These are phyloP conservation scores for Medicago ruthenica DNA, from an alignment of 306 rosid genomes.

Conservation along the genomic window DNA sequence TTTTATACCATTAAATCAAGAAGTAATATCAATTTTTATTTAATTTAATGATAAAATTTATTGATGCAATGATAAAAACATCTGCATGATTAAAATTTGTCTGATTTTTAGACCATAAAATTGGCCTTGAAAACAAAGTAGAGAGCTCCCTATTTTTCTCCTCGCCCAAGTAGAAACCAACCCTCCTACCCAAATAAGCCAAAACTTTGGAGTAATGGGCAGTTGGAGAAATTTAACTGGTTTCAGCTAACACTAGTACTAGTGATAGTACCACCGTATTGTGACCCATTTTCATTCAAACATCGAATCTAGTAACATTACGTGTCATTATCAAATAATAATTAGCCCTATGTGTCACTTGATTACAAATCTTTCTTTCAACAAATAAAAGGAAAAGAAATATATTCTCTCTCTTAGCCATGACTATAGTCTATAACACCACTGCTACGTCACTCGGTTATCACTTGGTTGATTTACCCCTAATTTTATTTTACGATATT, in stretches of 20 bases:
- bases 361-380: conserved; percentile 3
- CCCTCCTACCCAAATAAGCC: background rate
- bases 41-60: too few species aligned
- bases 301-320: conserved; percentile 42
- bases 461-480: too few species aligned
- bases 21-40: too few species aligned
- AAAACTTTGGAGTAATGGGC: background rate
- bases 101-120: too few species aligned
- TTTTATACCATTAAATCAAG: too few species aligned
- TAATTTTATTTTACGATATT: too few species aligned
- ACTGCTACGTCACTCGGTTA: too few species aligned
- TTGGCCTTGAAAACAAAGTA: too few species aligned
- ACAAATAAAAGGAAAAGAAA: conserved; percentile 5
- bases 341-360: conserved; percentile 41
- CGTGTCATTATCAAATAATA: conserved; percentile 38
- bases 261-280: background rate
- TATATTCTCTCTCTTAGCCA: background rate
- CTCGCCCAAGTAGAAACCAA: background rate
- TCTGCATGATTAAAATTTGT: too few species aligned
- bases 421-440: too few species aligned
- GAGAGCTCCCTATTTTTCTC: background rate
- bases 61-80: too few species aligned
- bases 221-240: conserved; percentile 40
- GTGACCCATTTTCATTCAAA: conserved; percentile 16
- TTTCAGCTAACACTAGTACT: background rate